phyloP scores from a whole-genome alignment of 257 asterid genomes.

The Solanum piurae region DNA sequence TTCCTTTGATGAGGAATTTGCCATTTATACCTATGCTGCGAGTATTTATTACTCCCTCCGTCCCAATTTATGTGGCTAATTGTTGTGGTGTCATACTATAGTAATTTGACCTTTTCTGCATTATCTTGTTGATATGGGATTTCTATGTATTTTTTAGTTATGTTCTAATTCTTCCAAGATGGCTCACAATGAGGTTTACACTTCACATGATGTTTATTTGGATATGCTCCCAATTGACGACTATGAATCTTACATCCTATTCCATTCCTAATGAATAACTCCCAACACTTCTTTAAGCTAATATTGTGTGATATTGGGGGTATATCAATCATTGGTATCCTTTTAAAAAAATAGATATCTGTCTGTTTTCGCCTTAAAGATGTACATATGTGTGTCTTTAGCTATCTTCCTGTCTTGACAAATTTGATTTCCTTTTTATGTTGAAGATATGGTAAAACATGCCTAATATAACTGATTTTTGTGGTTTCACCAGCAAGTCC shows the following conservation, averaged over 20 bases:
- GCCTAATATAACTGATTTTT: not conserved
- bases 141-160: not conserved
- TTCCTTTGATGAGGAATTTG: not conserved
- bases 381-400: not conserved
- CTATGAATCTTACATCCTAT: not conserved
- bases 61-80: not conserved
- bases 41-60: not conserved
- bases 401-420: not conserved
- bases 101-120: not conserved
- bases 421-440: not conserved
- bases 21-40: not conserved
- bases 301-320: not conserved
- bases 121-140: not conserved
- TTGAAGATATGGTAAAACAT: not conserved
- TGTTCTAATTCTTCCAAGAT: not conserved
- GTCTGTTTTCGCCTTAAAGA: not conserved
- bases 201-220: not conserved
- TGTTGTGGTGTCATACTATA: not conserved
- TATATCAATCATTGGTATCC: not conserved
- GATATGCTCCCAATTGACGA: not conserved
- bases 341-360: not conserved
- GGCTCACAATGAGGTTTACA: not conserved
- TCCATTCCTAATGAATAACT: not conserved
- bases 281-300: not conserved
- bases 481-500: constrained; percentile 34